Evolutionary conservation across 1,139 yeast genomes (phyloP), one percentile per base, ranked within the genome.

Genomic region (Suhomyces atakaporum): DNA sequence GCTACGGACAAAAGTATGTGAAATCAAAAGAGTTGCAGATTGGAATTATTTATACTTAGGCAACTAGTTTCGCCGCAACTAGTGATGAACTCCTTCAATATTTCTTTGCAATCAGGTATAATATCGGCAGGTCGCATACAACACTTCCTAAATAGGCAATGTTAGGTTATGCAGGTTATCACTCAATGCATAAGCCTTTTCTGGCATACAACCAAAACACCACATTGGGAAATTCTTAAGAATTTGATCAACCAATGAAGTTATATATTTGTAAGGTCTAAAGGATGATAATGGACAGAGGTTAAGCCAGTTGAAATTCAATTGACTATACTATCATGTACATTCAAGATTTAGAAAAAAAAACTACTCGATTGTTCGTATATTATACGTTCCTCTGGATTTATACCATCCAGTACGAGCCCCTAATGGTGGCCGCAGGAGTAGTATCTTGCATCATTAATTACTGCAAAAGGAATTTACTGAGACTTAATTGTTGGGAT

Each of bases 101-200:
- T 27, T 18, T 14, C 31, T 23, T 23, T 27, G 30, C 28, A 27
- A 22, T 26, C 27, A 23, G 27, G 24, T 13, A 11, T 28, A 20
- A 31, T 27, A 33, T 33, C 36, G 21, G 11, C 21, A 16, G 23
- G 16, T 27, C 36, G 19, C 9, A 19, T 19, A 22, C 23, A 20
- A 16, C 36, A 31, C 35, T 40, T 33, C 43, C 43, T 31, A 33
- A 40, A 18, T 19, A 25, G 41, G 43, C 11, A 40, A 37, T 31
- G 39, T 37, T 31, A 37, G 36, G 39, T 16, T 30, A 33, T 37
- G 40, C 40, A 34, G 37, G 35, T 9, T 13, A 25, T 31, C 30
- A 19, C 29, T 18, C 11, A 19, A 12, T 21, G 32, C 32, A 31
- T 31, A 32, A 26, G 21, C 42, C 36, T 25, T 13, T 29, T 35